These are phyloP conservation scores for Teratosphaeriaceae sp. DNA, from an alignment of 2,329 filamentous ascomycete species.

Conservation along the genomic window DNA sequence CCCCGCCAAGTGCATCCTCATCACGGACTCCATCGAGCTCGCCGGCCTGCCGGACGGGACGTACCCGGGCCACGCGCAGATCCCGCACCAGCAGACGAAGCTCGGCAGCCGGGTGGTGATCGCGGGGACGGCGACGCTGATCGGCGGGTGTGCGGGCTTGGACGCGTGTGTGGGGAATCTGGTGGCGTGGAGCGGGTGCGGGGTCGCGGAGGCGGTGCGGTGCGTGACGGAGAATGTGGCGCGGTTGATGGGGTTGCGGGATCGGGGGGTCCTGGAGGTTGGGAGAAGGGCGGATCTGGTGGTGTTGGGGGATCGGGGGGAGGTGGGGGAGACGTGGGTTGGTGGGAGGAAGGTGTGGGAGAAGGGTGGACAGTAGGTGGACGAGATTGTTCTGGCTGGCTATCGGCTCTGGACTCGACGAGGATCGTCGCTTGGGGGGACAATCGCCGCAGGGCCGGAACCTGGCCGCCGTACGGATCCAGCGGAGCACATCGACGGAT, in stretches of 20 bases:
- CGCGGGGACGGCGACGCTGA: constrained; percentile 47
- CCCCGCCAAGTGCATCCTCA: constrained; percentile 43
- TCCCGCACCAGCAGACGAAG: constrained; percentile 45
- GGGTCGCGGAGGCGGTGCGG: constrained; percentile 42
- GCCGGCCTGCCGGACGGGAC: constrained; percentile 46
- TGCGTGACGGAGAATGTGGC: constrained; percentile 47
- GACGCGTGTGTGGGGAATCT: constrained; percentile 46
- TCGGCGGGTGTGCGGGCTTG: constrained; percentile 47
- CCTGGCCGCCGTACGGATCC: too few species aligned
- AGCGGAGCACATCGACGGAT: neutral
- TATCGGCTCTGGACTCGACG: too few species aligned
- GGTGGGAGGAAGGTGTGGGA: constrained; percentile 41
- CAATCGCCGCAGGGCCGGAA: too few species aligned
- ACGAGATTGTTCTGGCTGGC: too few species aligned
- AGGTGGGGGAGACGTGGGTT: constrained; percentile 46
- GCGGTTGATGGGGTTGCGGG: constrained; percentile 42
- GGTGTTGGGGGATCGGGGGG: constrained; percentile 39
- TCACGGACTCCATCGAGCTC: constrained; percentile 51
- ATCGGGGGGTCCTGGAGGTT: constrained; percentile 37
- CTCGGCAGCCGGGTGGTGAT: constrained; percentile 44
- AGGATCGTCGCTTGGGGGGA: too few species aligned
- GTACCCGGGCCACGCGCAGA: constrained; percentile 45
- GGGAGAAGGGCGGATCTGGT: constrained; percentile 45
- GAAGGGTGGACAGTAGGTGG: too few species aligned
- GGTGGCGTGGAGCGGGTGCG: constrained; percentile 41